Base-by-base conservation (phyloP, 441 rosid species). In the Pelargonium australe region DNA sequence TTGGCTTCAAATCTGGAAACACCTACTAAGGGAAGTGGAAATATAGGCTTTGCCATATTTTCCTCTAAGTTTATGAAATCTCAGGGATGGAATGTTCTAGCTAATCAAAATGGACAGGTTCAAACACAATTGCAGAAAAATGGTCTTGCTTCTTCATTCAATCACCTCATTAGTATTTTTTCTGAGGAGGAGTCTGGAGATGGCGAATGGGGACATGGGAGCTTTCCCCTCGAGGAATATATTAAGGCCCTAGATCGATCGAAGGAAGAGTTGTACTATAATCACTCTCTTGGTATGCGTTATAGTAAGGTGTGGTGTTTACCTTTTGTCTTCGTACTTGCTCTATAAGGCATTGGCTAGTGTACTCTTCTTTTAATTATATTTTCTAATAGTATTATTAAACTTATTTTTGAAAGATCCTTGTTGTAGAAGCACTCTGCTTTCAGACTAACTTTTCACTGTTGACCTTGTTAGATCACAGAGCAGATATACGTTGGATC, bases 401-500 rank as follows among this genome's bases (percentile, higher is more conserved):
- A 74, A 31, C 8, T 62, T 43, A 10, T 41, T 65, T 65, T 20
- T 23, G 5, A 23, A 65, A 65, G 2, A 16, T 65, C 3, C 60
- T 23, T 28, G 5, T 23, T 72, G 9, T 41, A 13, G 10, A 57
- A 57, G 10, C 63, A 19, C 10, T 19, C 31, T 16, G 28, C 10
- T 57, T 57, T 23, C 10, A 57, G 12, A 57, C 28, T 57, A 11
- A 57, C 19, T 5, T 11, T 31, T 67, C 65, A 47, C n/a, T 64
- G 67, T 68, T 78, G 67, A 23, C 67, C 69, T 77, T 77, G 31
- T 16, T 77, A 94, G 98, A 84, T 94, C 68, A 94, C 97, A 0
- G 98, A 94, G 83, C 98, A 94, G 69, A 84, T 91, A 75, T 85
- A 86, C 70, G 86, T 91, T 23, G 97, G 98, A 37, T 94, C 98